Evolutionary conservation across 768 basidiomycete genomes (phyloP).

Genomic region (Mycena indigotica): DNA sequence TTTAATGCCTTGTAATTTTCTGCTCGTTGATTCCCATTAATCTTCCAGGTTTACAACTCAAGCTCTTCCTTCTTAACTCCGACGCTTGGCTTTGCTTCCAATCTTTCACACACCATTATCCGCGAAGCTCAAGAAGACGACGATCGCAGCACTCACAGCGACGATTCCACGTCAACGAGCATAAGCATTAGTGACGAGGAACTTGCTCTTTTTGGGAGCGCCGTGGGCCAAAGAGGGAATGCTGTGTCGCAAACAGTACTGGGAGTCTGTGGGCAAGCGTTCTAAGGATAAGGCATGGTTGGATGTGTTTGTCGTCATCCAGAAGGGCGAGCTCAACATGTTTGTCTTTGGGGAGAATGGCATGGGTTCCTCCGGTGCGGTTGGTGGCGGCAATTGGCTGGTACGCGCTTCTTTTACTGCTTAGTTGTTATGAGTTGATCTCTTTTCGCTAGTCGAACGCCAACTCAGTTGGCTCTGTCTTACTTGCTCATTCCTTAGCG

Average conservation of each 20-base stretch:
- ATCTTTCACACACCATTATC: constrained; percentile 95
- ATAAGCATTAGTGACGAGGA: constrained; percentile 95
- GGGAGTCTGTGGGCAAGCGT: constrained; percentile 81
- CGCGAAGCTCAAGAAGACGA: constrained; percentile 93
- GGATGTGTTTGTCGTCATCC: constrained; percentile 94
- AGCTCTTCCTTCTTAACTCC: constrained; percentile 75
- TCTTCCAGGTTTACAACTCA: constrained; percentile 46
- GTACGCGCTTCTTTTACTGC: constrained; percentile 47
- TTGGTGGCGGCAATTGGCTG: constrained; percentile 98
- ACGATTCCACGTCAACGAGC: constrained; percentile 64
- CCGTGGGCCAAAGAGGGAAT: constrained; percentile 99
- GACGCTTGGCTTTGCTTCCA: constrained; percentile 94
- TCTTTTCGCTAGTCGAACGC: constrained; percentile 73
- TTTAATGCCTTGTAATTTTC: too few species aligned
- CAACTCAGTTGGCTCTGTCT: constrained; percentile 75
- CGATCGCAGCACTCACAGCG: constrained; percentile 66
- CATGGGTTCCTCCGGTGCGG: constrained; percentile 59
- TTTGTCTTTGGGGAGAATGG: constrained; percentile 87
- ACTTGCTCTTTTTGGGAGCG: constrained; percentile 88
- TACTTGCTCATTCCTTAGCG: constrained; percentile 85
- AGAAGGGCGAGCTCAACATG: constrained; percentile 93
- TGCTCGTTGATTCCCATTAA: not conserved
- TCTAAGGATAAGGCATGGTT: constrained; percentile 91
- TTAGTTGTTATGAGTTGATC: constrained; percentile 4
- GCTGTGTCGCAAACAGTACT: constrained; percentile 92